These are phyloP conservation scores for Gossypium longicalyx DNA, from an alignment of 345 rosid species.

Conservation along the genomic window DNA sequence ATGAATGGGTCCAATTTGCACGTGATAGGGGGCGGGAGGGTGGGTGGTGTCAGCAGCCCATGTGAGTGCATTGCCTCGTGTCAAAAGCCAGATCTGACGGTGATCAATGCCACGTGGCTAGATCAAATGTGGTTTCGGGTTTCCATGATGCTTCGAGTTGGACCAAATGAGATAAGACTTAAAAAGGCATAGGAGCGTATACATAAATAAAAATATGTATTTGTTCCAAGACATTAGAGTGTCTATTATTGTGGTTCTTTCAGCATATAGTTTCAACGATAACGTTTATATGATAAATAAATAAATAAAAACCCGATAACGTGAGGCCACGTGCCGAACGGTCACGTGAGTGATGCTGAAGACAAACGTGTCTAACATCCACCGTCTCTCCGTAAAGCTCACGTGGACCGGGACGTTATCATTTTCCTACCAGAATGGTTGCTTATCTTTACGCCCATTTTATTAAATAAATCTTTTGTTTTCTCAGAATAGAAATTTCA, in stretches of 20 bases:
- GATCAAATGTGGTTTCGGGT: not conserved
- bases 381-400: constrained; percentile 5
- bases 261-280: not conserved
- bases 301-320: constrained; percentile 15
- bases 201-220: too few relatives aligned
- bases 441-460: not conserved
- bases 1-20: constrained; percentile 34
- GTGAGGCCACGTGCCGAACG: constrained; percentile 38
- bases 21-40: constrained; percentile 34
- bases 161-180: not conserved
- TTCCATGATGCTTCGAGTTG: constrained; percentile 21
- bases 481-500: too few relatives aligned
- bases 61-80: constrained; percentile 38
- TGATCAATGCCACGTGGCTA: constrained; percentile 46
- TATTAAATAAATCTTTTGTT: not conserved
- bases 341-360: constrained; percentile 39
- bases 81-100: constrained; percentile 41
- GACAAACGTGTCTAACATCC: constrained; percentile 19
- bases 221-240: too few relatives aligned
- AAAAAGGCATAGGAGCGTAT: too few relatives aligned
- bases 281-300: too few relatives aligned
- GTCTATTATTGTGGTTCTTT: not conserved
- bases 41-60: constrained; percentile 45
- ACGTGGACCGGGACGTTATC: constrained; percentile 22
- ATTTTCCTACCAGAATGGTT: constrained; percentile 12